Conservation (phyloP, 2,329 filamentous ascomycete genomes). For the Madurella mycetomatis region DNA sequence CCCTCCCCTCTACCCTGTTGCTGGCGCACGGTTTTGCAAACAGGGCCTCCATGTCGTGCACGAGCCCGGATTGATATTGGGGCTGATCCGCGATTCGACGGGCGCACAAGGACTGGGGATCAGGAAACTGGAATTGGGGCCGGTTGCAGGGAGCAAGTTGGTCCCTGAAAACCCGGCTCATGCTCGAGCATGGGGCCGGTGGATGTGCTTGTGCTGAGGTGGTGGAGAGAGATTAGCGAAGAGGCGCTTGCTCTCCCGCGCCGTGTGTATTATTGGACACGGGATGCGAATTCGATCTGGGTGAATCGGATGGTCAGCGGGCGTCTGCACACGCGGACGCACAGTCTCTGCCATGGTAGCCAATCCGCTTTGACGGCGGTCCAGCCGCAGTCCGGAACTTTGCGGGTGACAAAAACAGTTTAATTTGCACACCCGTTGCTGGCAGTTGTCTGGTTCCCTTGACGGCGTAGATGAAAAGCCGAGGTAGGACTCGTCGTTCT, state of each 20-base stretch:
- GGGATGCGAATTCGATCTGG: conserved; percentile 20
- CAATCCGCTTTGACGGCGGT: conserved; percentile 16
- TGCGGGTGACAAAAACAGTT: conserved; percentile 1
- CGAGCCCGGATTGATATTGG: conserved; percentile 17
- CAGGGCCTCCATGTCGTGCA: conserved; percentile 15
- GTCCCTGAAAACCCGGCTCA: conserved; percentile 19
- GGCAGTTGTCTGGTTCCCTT: conserved; percentile 15
- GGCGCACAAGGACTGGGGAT: conserved; percentile 7
- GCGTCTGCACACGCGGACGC: conserved; percentile 6
- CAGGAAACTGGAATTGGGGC: conserved; percentile 6
- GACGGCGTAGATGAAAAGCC: conserved; percentile 15
- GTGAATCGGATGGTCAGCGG: conserved; percentile 17
- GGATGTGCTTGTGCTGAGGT: conserved; percentile 10
- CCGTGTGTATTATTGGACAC: conserved; percentile 18
- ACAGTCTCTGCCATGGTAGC: conserved; percentile 11
- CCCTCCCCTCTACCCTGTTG: too few relatives aligned
- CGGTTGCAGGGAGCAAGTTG: conserved; percentile 5
- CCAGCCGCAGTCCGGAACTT: conserved; percentile 5
- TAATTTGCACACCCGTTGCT: conserved; percentile 15
- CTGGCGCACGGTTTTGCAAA: conserved; percentile 1
- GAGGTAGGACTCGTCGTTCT: conserved; percentile 2
- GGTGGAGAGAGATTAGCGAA: conserved; percentile 26
- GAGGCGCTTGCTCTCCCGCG: conserved; percentile 15
- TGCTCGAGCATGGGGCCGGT: conserved; percentile 11
- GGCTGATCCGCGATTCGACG: conserved; percentile 23